Evolutionary conservation across 306 rosid species (phyloP).

Genomic region (Rosa multiflora): DNA sequence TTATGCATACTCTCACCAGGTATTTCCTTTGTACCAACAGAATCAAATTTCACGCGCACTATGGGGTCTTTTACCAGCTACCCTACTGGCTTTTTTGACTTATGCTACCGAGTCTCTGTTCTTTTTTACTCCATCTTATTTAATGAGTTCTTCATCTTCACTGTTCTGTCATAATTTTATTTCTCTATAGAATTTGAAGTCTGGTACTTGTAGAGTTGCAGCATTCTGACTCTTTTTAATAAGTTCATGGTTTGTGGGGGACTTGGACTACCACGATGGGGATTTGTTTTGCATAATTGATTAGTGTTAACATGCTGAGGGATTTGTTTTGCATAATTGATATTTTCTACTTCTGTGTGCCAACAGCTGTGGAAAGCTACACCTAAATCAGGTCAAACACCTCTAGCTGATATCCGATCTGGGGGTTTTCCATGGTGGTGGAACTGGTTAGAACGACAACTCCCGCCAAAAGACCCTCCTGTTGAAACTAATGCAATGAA

Average conservation of each 20-base stretch:
- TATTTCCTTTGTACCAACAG: constrained; percentile 22
- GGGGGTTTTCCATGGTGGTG: constrained; percentile 96
- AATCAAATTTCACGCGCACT: background rate
- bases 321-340: background rate
- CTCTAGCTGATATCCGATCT: constrained; percentile 46
- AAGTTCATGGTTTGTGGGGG: background rate
- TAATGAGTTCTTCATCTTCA: background rate
- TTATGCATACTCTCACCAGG: constrained; percentile 93
- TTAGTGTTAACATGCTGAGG: background rate
- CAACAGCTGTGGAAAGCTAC: constrained; percentile 75
- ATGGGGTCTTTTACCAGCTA: background rate
- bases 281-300: background rate
- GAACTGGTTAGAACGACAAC: constrained; percentile 94
- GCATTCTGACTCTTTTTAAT: background rate
- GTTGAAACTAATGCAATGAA: constrained; percentile 54
- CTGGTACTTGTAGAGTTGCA: background rate
- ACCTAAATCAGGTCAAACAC: constrained; percentile 70
- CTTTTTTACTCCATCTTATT: background rate
- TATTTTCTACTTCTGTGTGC: background rate
- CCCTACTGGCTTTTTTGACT: background rate
- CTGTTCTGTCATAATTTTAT: background rate
- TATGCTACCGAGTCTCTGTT: background rate
- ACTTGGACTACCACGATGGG: background rate
- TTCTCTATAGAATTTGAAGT: background rate
- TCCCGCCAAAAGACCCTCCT: constrained; percentile 45